phyloP scores from a whole-genome alignment of 2,329 filamentous ascomycete species.

The Dendrostoma leiphaemia region DNA sequence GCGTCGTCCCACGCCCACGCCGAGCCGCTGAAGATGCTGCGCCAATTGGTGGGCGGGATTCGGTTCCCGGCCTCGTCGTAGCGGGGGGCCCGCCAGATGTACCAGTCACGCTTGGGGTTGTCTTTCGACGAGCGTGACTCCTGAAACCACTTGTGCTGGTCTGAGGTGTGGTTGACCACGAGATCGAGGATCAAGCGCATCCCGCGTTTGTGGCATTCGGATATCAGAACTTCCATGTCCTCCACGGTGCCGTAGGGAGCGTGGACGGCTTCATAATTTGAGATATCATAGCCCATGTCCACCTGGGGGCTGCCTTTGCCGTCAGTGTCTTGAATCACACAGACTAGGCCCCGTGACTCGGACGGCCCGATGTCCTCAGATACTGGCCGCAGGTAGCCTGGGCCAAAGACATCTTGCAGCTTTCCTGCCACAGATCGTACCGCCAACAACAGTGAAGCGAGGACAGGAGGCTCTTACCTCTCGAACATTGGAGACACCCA shows the following conservation, averaged over 20 bases:
- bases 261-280: slow-evolving; percentile 62
- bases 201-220: slow-evolving; percentile 56
- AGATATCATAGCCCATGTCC: slow-evolving; percentile 63
- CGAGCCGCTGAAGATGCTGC: slow-evolving; percentile 57
- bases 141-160: slow-evolving; percentile 70
- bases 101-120: slow-evolving; percentile 68
- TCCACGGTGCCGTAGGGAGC: slow-evolving; percentile 62
- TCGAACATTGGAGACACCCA: slow-evolving; percentile 40
- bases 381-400: too few species aligned
- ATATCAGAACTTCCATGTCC: slow-evolving; percentile 62
- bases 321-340: neutral
- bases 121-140: slow-evolving; percentile 60
- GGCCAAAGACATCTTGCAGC: too few species aligned
- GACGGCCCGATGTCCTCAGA: too few species aligned
- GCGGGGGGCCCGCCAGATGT: slow-evolving; percentile 46
- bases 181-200: slow-evolving; percentile 74
- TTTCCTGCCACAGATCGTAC: too few species aligned
- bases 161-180: slow-evolving; percentile 75
- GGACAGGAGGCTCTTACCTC: neutral
- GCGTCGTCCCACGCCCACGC: slow-evolving; percentile 70
- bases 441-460: too few species aligned
- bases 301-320: slow-evolving; percentile 37
- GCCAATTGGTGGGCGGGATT: slow-evolving; percentile 75
- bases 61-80: slow-evolving; percentile 56
- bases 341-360: neutral